Base-by-base conservation (phyloP, 371 early-diverging fungal genomes). In the Thermomucor indicae-seudaticae region DNA sequence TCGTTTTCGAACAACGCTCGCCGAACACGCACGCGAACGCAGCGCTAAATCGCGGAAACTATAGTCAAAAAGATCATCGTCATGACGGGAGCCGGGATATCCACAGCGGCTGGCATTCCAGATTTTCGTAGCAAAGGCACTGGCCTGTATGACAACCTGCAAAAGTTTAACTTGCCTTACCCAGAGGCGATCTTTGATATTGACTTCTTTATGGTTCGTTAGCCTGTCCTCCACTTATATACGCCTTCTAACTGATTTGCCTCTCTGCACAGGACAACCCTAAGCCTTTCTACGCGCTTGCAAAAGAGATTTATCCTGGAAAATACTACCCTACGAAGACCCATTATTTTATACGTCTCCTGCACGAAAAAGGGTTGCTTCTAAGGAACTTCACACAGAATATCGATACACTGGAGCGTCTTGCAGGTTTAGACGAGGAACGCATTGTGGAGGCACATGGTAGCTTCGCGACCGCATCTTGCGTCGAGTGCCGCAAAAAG, bases 181-280 rank as follows among this genome's bases (percentile, higher is more conserved):
- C 90, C 96, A 5, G 93, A 96, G 55, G 96, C 93, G 2, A 93
- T 97, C 27, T 97, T 97, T 75, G 84, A 91, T 46, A 86, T 96
- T 22, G 73, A 80, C n/a, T 97, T 89, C 63, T 97, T 96, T 53
- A 59, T 70, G 61, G 85, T 80, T 62, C 60, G 51, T 19, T n/a
- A n/a, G n/a, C n/a, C n/a, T n/a, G n/a, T n/a, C n/a, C n/a, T n/a
- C n/a, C n/a, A n/a, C n/a, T n/a, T n/a, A n/a, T n/a, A n/a, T n/a
- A n/a, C n/a, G n/a, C n/a, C n/a, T n/a, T n/a, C n/a, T n/a, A n/a
- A n/a, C n/a, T n/a, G n/a, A n/a, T n/a, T n/a, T n/a, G n/a, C n/a
- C n/a, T n/a, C n/a, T n/a, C n/a, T n/a, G n/a, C n/a, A 6, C 57
- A 82, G 79, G 76, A 83, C 47, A 77, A 77, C 17, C 97, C 96